Conservation (phyloP, 257 asterid genomes). For the Asclepias syriaca region DNA sequence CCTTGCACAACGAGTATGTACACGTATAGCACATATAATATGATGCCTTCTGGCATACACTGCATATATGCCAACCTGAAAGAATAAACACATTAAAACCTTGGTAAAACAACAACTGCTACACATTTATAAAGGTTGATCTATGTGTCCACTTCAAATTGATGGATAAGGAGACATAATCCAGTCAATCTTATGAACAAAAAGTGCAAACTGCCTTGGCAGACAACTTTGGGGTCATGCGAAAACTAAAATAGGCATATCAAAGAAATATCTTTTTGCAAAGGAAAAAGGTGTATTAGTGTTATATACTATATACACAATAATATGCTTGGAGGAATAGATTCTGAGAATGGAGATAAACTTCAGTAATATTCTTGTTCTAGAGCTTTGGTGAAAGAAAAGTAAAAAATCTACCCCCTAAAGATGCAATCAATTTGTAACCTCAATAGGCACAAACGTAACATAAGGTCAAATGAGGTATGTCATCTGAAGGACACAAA, state of each 20-base stretch:
- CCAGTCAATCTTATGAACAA: not conserved
- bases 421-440: not conserved
- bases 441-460: not conserved
- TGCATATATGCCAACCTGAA: slow-evolving; percentile 99
- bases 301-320: not conserved
- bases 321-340: not conserved
- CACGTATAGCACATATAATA: slow-evolving; percentile 88
- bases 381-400: not conserved
- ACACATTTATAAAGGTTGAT: not conserved
- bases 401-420: not conserved
- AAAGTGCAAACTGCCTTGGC: not conserved
- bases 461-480: not conserved
- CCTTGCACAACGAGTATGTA: slow-evolving; percentile 91
- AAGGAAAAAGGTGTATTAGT: not conserved
- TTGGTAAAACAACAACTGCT: not conserved
- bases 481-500: not conserved
- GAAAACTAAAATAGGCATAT: not conserved
- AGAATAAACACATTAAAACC: slow-evolving; percentile 6
- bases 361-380: not conserved
- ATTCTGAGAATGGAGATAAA: not conserved
- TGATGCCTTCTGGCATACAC: slow-evolving; percentile 69
- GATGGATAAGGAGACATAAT: not conserved
- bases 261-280: not conserved
- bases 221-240: not conserved
- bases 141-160: not conserved